Evolutionary conservation across 257 asterid genomes (phyloP).

Genomic region (Dorcoceras hygrometricum): DNA sequence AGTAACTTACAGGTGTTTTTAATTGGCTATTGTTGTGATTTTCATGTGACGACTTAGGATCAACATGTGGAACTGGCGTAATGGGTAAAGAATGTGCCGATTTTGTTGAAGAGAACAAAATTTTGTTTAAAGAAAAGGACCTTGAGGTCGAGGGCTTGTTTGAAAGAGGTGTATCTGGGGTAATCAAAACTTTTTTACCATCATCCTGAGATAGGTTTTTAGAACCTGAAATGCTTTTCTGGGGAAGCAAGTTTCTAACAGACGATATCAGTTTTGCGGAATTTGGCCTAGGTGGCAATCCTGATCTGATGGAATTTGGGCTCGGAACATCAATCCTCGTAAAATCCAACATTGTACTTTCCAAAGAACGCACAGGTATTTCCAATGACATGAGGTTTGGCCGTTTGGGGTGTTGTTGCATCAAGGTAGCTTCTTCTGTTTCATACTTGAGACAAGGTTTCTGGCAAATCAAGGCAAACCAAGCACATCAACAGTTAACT

Average conservation of each 20-base stretch:
- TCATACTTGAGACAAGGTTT: slow-evolving; percentile 46
- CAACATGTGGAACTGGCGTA: slow-evolving; percentile 62
- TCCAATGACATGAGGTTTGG: slow-evolving; percentile 74
- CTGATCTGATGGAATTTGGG: slow-evolving; percentile 63
- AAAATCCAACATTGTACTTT: slow-evolving; percentile 51
- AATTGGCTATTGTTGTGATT: slow-evolving; percentile 38
- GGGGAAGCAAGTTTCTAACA: slow-evolving; percentile 75
- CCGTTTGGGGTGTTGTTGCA: slow-evolving; percentile 55
- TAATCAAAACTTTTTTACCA: slow-evolving; percentile 73
- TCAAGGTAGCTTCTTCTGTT: slow-evolving; percentile 59
- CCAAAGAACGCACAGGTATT: slow-evolving; percentile 69
- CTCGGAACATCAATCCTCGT: slow-evolving; percentile 60
- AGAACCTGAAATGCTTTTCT: slow-evolving; percentile 56
- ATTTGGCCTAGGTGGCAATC: slow-evolving; percentile 86
- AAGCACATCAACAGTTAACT: slow-evolving; percentile 3
- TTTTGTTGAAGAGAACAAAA: slow-evolving; percentile 67
- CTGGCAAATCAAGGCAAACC: slow-evolving; percentile 2
- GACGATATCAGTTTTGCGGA: slow-evolving; percentile 78
- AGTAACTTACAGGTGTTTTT: slow-evolving; percentile 45
- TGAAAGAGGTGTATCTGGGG: slow-evolving; percentile 63
- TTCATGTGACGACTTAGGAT: slow-evolving; percentile 38
- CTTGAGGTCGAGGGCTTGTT: slow-evolving; percentile 86
- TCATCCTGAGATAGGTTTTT: slow-evolving; percentile 56
- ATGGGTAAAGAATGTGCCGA: slow-evolving; percentile 68
- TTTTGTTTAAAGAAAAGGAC: slow-evolving; percentile 81